A percentile compares a stretch with the other conserved stretches of the same genome.
Conservation (phyloP, 148 eudicot species). For the Vaccinium vitisidaea region DNA sequence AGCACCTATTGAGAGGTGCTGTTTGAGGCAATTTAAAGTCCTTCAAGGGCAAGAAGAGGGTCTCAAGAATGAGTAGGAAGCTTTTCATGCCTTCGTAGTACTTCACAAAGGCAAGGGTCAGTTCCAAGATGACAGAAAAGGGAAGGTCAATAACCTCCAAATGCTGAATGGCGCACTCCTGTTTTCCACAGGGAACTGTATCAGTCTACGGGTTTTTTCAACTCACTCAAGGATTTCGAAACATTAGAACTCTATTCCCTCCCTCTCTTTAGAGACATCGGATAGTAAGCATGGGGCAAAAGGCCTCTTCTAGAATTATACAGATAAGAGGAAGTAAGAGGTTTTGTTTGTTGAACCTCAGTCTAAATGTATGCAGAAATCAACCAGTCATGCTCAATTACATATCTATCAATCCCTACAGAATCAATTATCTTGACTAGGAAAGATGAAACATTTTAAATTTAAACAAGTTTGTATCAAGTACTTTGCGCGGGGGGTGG, state of each 20-base stretch:
- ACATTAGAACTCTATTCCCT: not conserved
- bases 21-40: not conserved
- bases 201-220: not conserved
- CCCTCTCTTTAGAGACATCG: not conserved
- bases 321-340: not conserved
- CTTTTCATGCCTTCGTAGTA: not conserved
- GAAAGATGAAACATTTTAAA: not conserved
- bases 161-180: not conserved
- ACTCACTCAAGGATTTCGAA: conserved; percentile 3
- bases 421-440: not conserved
- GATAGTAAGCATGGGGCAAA: not conserved
- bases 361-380: not conserved
- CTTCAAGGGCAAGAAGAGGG: conserved; percentile 5
- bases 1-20: not conserved
- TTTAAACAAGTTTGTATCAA: not conserved
- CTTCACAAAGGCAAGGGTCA: not conserved
- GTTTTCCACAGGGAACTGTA: not conserved
- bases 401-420: not conserved
- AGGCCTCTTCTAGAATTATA: not conserved
- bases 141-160: not conserved
- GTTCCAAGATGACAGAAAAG: not conserved
- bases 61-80: not conserved
- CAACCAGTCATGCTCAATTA: not conserved
- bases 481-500: no score
- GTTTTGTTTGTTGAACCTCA: not conserved